Evolutionary conservation across 176 grass and related monocot genomes (phyloP), one percentile per base, ranked within the genome.

Genomic region (Eragrostis nindensis): DNA sequence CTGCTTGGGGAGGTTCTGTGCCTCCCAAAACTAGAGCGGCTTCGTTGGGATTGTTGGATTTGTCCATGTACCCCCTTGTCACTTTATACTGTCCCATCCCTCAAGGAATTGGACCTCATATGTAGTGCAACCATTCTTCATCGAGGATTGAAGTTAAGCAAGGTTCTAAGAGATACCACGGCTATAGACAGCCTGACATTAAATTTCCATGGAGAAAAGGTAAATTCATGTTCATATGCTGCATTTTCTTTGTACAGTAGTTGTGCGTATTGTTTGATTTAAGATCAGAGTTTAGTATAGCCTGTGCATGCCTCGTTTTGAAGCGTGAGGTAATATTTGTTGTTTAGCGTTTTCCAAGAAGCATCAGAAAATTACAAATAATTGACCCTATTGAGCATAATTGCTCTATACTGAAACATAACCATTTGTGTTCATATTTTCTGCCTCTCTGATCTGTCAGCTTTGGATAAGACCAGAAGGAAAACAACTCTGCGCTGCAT

Each of bases 401-500:
- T 47, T 11, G 15, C 8, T 18, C 68, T 71, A 16, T 71, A 30
- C 9, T 49, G 19, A 25, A 17, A 50, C 32, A 15, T 26, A 42
- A 42, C 10, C 48, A 18, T 49, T 30, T 26, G 29, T 10, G 17
- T 52, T 72, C 26, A 30, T 17, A 21, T 5, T 30, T 16, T 30
- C 3, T 30, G 13, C 68, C 8, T 15, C 24, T 74, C 18, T 74
- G 18, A 71, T 71, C 16, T 25, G 4, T 70, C 67, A 78, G 55
- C 25, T 85, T 29, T 85, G 66, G 83, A 30, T 79, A 17, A 3
- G 17, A 45, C 76, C 57, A 18, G 76, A 79, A 80, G 38, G 76
- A 73, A 45, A 64, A 80, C 13, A 66, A 66, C 59, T 73, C 12
- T 13, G 38, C 68, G 55, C 13, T 1, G 38, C 39, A 43, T 79